phyloP scores from a whole-genome alignment of 345 rosid genomes.

The Lepidium sativum region DNA sequence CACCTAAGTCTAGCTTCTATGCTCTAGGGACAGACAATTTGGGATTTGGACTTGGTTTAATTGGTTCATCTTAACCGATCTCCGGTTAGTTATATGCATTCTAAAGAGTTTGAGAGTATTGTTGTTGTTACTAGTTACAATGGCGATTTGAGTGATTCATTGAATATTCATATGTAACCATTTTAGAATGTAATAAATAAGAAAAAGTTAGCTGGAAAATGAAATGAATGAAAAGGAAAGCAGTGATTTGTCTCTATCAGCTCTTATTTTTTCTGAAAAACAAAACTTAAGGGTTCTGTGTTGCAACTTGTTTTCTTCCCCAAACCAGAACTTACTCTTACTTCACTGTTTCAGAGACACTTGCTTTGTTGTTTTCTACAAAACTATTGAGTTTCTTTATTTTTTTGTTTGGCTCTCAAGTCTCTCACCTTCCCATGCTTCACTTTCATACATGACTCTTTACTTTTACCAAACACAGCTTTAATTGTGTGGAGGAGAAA shows the following conservation, averaged over 20 bases:
- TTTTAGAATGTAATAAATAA: background rate
- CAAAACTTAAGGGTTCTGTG: slow-evolving; percentile 12
- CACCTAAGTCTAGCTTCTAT: slow-evolving; percentile 23
- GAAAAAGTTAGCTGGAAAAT: slow-evolving; percentile 16
- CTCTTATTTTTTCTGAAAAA: slow-evolving; percentile 20
- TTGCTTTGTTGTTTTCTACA: slow-evolving; percentile 23
- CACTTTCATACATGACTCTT: background rate
- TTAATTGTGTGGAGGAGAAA: slow-evolving; percentile 16
- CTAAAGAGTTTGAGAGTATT: background rate
- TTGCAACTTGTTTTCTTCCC: slow-evolving; percentile 23
- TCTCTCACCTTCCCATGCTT: slow-evolving; percentile 9
- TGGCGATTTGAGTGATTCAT: background rate
- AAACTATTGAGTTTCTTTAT: background rate
- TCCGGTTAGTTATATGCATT: slow-evolving; percentile 3
- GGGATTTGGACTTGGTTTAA: slow-evolving; percentile 14
- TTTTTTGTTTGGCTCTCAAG: slow-evolving; percentile 22
- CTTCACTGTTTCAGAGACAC: slow-evolving; percentile 16
- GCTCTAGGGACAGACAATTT: slow-evolving; percentile 26
- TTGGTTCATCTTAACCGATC: slow-evolving; percentile 5
- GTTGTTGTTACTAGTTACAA: background rate
- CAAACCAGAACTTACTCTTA: slow-evolving; percentile 13
- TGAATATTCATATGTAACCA: background rate
- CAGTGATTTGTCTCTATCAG: slow-evolving; percentile 22
- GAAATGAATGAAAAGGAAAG: slow-evolving; percentile 20
- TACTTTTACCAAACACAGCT: background rate